Percentiles rank a stretch among this genome's conserved stretches.
Evolutionary conservation across 1,284 basidiomycete genomes (phyloP).

Genomic region (Anthracocystis panici-leucophaei): DNA sequence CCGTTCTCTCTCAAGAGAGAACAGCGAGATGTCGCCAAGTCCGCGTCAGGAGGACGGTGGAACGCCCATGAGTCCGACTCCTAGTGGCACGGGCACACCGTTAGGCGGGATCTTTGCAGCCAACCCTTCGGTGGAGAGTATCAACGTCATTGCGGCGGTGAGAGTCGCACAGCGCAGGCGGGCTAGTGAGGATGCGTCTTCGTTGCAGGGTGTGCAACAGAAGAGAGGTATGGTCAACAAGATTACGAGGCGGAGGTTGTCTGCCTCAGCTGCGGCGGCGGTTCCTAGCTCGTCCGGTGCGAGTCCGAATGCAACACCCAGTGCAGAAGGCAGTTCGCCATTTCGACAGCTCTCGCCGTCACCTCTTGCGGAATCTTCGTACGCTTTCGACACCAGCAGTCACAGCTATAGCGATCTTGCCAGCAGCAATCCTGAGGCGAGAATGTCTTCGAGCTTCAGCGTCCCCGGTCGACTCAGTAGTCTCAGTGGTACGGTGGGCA

Average conservation of each 20-base stretch:
- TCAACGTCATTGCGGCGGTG: constrained; percentile 20
- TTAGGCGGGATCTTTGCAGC: constrained; percentile 31
- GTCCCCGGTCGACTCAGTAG: constrained; percentile 44
- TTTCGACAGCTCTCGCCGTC: background rate
- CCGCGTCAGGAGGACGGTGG: background rate
- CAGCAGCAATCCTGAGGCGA: background rate
- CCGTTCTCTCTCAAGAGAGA: background rate
- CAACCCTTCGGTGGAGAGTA: constrained; percentile 14
- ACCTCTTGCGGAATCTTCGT: background rate
- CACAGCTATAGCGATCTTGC: constrained; percentile 4
- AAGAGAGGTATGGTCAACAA: constrained; percentile 13
- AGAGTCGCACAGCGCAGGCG: constrained; percentile 31
- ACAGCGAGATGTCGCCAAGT: constrained; percentile 8
- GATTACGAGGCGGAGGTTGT: constrained; percentile 21
- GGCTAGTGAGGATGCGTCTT: constrained; percentile 25
- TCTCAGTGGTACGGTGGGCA: constrained; percentile 17
- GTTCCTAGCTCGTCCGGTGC: constrained; percentile 10
- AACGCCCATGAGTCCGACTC: constrained; percentile 26
- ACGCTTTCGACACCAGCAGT: background rate
- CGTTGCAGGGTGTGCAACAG: background rate
- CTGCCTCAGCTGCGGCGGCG: constrained; percentile 11
- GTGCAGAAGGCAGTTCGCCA: constrained; percentile 4
- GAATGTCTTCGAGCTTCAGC: constrained; percentile 13
- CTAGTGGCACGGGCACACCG: constrained; percentile 24
- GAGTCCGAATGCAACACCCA: background rate